Conservation (phyloP, 495 filamentous ascomycete species). For the Trypethelium eluteriae region DNA sequence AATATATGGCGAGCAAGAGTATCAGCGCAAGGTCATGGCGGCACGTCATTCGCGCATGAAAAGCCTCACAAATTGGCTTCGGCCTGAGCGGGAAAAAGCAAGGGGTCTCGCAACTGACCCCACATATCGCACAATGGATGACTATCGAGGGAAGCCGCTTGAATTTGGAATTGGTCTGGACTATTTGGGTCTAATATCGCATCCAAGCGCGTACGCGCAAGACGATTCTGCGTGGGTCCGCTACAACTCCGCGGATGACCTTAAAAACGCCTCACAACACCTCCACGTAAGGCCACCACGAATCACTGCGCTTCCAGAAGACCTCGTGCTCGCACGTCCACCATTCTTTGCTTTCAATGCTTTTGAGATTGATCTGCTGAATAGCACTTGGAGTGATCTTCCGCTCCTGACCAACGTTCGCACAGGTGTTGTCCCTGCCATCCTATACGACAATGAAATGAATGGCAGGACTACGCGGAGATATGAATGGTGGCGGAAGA, state of each 20-base stretch:
- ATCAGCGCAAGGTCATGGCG: constrained; percentile 42
- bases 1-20: constrained; percentile 54
- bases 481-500: constrained; percentile 43
- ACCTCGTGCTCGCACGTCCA: neutral
- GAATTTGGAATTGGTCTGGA: constrained; percentile 54
- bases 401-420: constrained; percentile 50
- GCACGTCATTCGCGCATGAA: constrained; percentile 9
- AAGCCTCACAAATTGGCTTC: constrained; percentile 2
- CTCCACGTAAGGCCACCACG: neutral
- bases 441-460: constrained; percentile 46
- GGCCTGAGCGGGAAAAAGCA: constrained; percentile 37
- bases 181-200: constrained; percentile 47
- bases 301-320: constrained; percentile 4
- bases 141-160: constrained; percentile 13
- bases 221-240: constrained; percentile 14
- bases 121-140: constrained; percentile 14
- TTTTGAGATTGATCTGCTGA: neutral
- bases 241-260: constrained; percentile 3
- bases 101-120: constrained; percentile 22
- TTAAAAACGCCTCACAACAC: neutral
- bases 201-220: constrained; percentile 29
- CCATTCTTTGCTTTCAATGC: constrained; percentile 10
- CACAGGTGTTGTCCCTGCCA: constrained; percentile 42
- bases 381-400: constrained; percentile 41
- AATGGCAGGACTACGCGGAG: constrained; percentile 31